These are phyloP conservation scores for Musa troglodytarum DNA, from an alignment of 176 grass and related monocot species.

Conservation along the genomic window DNA sequence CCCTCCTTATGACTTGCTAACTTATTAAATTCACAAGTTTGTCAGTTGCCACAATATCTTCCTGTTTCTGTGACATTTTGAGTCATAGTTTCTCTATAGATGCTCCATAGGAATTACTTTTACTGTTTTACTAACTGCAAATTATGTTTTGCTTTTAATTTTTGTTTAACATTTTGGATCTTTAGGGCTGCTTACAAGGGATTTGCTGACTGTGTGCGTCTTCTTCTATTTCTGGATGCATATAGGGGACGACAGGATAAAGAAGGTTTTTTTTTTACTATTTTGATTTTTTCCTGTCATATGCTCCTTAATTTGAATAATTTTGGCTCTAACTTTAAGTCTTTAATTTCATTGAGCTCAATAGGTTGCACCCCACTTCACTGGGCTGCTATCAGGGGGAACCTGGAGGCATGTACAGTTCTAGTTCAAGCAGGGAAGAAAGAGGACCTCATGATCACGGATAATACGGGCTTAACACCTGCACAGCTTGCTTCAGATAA, in stretches of 20 bases:
- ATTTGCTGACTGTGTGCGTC: slow-evolving; percentile 85
- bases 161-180: too few species aligned
- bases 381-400: slow-evolving; percentile 97
- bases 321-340: slow-evolving; percentile 1
- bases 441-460: slow-evolving; percentile 75
- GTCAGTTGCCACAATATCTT: background rate
- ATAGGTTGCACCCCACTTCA: slow-evolving; percentile 97
- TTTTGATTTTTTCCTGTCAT: background rate
- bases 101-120: too few species aligned
- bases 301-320: background rate
- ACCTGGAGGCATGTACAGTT: slow-evolving; percentile 83
- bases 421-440: slow-evolving; percentile 99
- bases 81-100: too few species aligned
- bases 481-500: slow-evolving; percentile 85
- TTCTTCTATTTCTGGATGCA: slow-evolving; percentile 97
- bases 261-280: slow-evolving; percentile 52
- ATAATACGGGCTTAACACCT: slow-evolving; percentile 95
- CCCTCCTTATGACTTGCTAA: slow-evolving; percentile 8
- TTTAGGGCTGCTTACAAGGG: slow-evolving; percentile 96
- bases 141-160: background rate
- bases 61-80: background rate
- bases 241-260: slow-evolving; percentile 84
- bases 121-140: too few species aligned
- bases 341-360: slow-evolving; percentile 17
- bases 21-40: background rate